phyloP scores from a whole-genome alignment of 768 basidiomycete genomes.

The Tylopilus intermedius region DNA sequence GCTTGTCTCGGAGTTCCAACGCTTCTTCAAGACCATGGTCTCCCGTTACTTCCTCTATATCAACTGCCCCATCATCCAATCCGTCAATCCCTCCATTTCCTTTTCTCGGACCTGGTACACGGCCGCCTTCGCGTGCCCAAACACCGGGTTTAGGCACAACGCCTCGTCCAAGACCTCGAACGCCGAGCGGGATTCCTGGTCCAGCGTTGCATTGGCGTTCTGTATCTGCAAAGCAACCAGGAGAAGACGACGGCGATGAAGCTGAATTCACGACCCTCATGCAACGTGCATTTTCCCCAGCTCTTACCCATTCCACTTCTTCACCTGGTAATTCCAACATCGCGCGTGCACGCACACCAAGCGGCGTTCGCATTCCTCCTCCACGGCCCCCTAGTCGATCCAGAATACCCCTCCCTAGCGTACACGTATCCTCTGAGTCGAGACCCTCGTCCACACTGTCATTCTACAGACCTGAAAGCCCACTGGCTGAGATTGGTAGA shows the following conservation, averaged over 20 bases:
- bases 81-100: conserved; percentile 34
- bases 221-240: conserved; percentile 44
- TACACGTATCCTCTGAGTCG: conserved; percentile 65
- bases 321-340: conserved; percentile 30
- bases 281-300: conserved; percentile 60
- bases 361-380: conserved; percentile 43
- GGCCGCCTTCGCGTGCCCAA: conserved; percentile 54
- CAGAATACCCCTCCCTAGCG: conserved; percentile 74
- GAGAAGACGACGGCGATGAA: conserved; percentile 40
- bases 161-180: conserved; percentile 69
- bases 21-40: conserved; percentile 79
- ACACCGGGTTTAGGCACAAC: conserved; percentile 45
- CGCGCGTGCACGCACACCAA: conserved; percentile 37
- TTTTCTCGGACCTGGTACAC: conserved; percentile 25
- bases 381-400: conserved; percentile 78
- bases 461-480: conserved; percentile 54
- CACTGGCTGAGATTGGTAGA: conserved; percentile 34
- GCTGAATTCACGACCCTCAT: conserved; percentile 40
- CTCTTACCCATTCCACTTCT: conserved; percentile 46
- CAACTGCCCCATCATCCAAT: conserved; percentile 55
- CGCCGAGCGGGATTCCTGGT: conserved; percentile 73
- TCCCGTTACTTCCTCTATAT: conserved; percentile 65
- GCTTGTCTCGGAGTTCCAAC: conserved; percentile 69
- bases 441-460: conserved; percentile 72
- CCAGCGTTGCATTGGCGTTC: conserved; percentile 50